Conservation (phyloP, 805 yeast species). For the Sugiyamaella smithiae region DNA sequence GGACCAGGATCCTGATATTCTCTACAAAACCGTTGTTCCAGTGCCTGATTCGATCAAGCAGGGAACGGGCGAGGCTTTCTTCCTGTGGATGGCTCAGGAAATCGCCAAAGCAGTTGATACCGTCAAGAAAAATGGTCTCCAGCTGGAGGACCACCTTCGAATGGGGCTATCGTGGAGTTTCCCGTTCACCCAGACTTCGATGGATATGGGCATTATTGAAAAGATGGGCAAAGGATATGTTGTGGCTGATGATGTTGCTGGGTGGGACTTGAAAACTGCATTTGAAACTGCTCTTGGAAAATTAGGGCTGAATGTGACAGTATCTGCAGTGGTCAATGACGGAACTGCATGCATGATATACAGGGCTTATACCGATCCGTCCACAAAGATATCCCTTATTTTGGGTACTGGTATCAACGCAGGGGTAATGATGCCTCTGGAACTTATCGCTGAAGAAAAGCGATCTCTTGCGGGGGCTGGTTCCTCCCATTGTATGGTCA, state of each 20-base stretch:
- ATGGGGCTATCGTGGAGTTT: constrained; percentile 37
- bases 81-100: constrained; percentile 32
- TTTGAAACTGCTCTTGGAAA: constrained; percentile 62
- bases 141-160: constrained; percentile 6
- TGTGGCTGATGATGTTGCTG: constrained; percentile 65
- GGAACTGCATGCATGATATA: constrained; percentile 84
- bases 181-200: constrained; percentile 30
- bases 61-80: constrained; percentile 31
- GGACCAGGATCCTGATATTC: constrained; percentile 11
- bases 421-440: constrained; percentile 64
- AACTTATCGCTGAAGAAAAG: constrained; percentile 62
- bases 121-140: constrained; percentile 10
- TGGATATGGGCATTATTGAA: constrained; percentile 27
- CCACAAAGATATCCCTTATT: constrained; percentile 74
- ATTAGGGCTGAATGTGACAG: constrained; percentile 55
- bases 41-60: constrained; percentile 28
- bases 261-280: constrained; percentile 67
- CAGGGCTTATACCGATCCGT: constrained; percentile 56
- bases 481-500: constrained; percentile 50
- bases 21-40: constrained; percentile 19
- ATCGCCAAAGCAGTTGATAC: constrained; percentile 21
- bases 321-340: constrained; percentile 84
- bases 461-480: constrained; percentile 27
- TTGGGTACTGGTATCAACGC: constrained; percentile 92
- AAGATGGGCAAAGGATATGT: constrained; percentile 68